Conservation (phyloP, 2,329 filamentous ascomycete species). For the Aspergillus quadricinctus region DNA sequence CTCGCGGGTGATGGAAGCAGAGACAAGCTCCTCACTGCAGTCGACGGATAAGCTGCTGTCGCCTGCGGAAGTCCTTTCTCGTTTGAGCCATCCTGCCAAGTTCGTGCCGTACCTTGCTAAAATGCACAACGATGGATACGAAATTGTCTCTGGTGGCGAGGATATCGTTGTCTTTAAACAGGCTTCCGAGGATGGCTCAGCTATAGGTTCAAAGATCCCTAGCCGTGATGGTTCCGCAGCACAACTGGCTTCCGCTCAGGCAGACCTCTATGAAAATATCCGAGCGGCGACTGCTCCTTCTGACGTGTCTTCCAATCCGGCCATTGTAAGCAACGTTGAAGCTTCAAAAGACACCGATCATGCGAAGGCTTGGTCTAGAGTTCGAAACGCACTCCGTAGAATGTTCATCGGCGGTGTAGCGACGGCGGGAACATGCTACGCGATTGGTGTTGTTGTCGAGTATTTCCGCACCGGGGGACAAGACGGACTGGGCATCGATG, state of each 20-base stretch:
- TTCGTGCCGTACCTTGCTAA: slow-evolving; percentile 38
- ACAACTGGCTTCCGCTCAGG: not conserved
- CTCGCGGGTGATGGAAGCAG: slow-evolving; percentile 26
- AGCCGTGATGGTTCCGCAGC: not conserved
- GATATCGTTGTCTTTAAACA: slow-evolving; percentile 40
- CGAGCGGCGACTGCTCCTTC: not conserved
- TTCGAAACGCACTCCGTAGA: slow-evolving; percentile 23
- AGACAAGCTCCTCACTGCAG: slow-evolving; percentile 30
- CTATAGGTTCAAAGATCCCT: not conserved
- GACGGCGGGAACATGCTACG: slow-evolving; percentile 39
- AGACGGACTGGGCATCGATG: slow-evolving; percentile 36
- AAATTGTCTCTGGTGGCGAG: slow-evolving; percentile 38
- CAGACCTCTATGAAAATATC: not conserved
- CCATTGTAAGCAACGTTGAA: not conserved
- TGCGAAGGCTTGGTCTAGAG: slow-evolving; percentile 8
- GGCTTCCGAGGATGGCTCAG: not conserved
- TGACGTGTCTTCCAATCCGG: not conserved
- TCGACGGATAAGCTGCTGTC: slow-evolving; percentile 18
- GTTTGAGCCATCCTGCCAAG: slow-evolving; percentile 37
- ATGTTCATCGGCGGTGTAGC: slow-evolving; percentile 32
- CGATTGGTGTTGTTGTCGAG: slow-evolving; percentile 36
- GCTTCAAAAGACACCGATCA: not conserved
- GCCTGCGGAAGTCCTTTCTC: slow-evolving; percentile 33
- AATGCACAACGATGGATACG: slow-evolving; percentile 39
- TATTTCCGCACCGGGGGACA: slow-evolving; percentile 40